Conservation (phyloP, 1,284 basidiomycete species). For the Microbotryomycetes sp. region DNA sequence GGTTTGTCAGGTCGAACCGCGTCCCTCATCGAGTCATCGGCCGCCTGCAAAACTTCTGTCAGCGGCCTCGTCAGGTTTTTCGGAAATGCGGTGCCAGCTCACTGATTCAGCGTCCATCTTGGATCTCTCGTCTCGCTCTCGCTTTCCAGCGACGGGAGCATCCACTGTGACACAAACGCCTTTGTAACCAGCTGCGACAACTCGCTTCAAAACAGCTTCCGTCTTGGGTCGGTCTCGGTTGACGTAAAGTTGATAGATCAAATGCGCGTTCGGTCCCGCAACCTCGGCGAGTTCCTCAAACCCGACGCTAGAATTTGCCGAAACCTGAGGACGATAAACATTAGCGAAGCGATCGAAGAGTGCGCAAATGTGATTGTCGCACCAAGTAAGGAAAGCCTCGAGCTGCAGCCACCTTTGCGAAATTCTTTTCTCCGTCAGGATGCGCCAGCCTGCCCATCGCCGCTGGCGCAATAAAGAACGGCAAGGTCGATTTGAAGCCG, state of each 20-base stretch:
- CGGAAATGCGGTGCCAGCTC: too few relatives aligned
- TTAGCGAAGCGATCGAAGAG: not conserved
- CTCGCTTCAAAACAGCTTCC: conserved; percentile 61
- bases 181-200: conserved; percentile 65
- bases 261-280: conserved; percentile 54
- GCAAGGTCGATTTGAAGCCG: conserved; percentile 64
- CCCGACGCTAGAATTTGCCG: conserved; percentile 75
- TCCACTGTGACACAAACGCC: conserved; percentile 89
- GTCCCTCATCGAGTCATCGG: conserved; percentile 12
- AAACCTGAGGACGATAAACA: conserved; percentile 46
- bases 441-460: conserved; percentile 41
- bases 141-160: conserved; percentile 73
- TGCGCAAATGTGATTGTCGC: not conserved
- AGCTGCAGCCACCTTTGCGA: conserved; percentile 21
- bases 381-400: conserved; percentile 28
- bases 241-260: conserved; percentile 85
- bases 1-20: conserved; percentile 10
- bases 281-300: conserved; percentile 57
- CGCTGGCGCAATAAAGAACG: conserved; percentile 74
- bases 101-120: conserved; percentile 39
- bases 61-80: too few relatives aligned
- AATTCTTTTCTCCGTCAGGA: conserved; percentile 27
- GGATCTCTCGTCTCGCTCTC: conserved; percentile 61
- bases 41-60: too few relatives aligned
- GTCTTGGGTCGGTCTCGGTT: conserved; percentile 63